A percentile compares a stretch with the other conserved stretches of the same genome.
phyloP scores from a whole-genome alignment of 2,329 filamentous ascomycete genomes.

The Neofusicoccum sp. region DNA sequence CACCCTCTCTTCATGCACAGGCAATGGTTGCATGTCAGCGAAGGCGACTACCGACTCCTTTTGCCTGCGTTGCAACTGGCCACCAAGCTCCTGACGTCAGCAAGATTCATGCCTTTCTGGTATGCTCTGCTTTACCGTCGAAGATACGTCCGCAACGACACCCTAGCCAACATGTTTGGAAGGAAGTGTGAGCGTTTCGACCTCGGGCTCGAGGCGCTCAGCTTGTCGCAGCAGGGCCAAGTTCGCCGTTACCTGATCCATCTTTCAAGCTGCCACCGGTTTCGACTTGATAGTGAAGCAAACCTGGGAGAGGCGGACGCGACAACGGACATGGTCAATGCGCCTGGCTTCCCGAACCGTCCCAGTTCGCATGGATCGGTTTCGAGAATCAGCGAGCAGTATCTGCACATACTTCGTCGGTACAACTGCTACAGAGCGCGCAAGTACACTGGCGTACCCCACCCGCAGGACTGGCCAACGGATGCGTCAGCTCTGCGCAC shows the following conservation, averaged over 20 bases:
- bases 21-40: neutral
- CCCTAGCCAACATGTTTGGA: neutral
- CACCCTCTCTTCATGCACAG: neutral
- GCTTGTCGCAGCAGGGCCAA: neutral
- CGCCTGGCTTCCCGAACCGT: neutral
- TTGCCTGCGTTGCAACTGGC: conserved; percentile 5
- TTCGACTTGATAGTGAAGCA: neutral
- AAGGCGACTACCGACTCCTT: neutral
- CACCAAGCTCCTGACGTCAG: neutral
- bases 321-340: neutral
- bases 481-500: conserved; percentile 5
- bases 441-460: neutral
- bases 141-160: neutral
- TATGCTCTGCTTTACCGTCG: neutral
- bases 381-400: conserved; percentile 10
- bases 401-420: neutral
- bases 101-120: conserved; percentile 10
- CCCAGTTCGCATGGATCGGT: neutral
- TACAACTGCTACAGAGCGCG: neutral
- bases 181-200: conserved; percentile 4
- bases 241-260: neutral
- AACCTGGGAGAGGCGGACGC: conserved; percentile 8
- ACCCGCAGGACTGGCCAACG: conserved; percentile 1
- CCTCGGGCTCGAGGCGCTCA: neutral
- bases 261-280: neutral